Conservation (phyloP, 345 rosid species). For the sweet orange (Citrus sinensis) region DVS_A1.0 CM039165.1:29801001-29801500, state of each 20-base stretch:
- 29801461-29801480: too few species aligned
- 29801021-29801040: conserved; percentile 64
- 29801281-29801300: too few species aligned
- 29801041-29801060: conserved; percentile 93
- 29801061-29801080: conserved; percentile 65
- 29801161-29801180: neutral
- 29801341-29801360: neutral
- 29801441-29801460: too few species aligned
- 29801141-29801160: neutral
- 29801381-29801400: neutral
- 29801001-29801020: conserved; percentile 79
- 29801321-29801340: too few species aligned
- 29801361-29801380: neutral
- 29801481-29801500: too few species aligned
- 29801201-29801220: neutral
- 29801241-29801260: neutral
- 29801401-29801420: neutral
- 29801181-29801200: neutral
- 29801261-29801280: neutral
- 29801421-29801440: too few species aligned
- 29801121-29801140: neutral
- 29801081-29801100: neutral
- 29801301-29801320: neutral
- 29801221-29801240: neutral
- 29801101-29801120: neutral